Evolutionary conservation across 1,284 basidiomycete genomes (phyloP), one percentile per base, ranked within the genome.

Genomic region (Cutaneotrichosporon sp.): DNA sequence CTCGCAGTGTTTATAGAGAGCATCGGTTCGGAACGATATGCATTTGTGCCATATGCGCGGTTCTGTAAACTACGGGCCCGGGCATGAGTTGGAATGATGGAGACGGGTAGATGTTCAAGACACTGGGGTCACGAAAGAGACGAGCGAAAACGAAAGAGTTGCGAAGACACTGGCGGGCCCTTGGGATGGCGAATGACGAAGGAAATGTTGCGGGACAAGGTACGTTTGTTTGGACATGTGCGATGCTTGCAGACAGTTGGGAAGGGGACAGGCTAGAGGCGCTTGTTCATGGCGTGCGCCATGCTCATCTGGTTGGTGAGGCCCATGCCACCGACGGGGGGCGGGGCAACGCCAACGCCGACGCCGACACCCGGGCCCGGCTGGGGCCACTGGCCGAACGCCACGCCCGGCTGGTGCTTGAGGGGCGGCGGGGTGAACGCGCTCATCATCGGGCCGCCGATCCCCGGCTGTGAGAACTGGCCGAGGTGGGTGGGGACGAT

Each of bases 401-500:
- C 16, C 18, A 27, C 18, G 27, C 18, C 34, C 11, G 51, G 10
- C 22, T 38, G 47, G 51, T 36, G 33, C 51, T 38, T 36, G 34
- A 25, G 51, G 11, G 45, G 31, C 29, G 14, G 24, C n/a, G n/a
- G n/a, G 18, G 27, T 38, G 47, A 78, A 78, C 0, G 69, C 70
- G 34, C 73, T 73, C 60, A 68, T 67, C 53, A 75, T 67, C 4
- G 76, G 76, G 11, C 72, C 75, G 9, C 72, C 75, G 10, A 76
- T 68, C 29, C 76, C 75, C 10, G 75, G n/a, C n/a, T n/a, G n/a
- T n/a, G n/a, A n/a, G n/a, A n/a, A 59, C 64, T 73, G 68, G 20
- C 77, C 77, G 16, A 78, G 68, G 56, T 77, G 74, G 13, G 75
- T 76, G 3, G 77, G 77, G 70, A 76, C 77, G 69, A 78, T 78